Evolutionary conservation across 2,329 filamentous ascomycete species (phyloP), one percentile per base, ranked within the genome.

Genomic region (Xylaria sp.): DNA sequence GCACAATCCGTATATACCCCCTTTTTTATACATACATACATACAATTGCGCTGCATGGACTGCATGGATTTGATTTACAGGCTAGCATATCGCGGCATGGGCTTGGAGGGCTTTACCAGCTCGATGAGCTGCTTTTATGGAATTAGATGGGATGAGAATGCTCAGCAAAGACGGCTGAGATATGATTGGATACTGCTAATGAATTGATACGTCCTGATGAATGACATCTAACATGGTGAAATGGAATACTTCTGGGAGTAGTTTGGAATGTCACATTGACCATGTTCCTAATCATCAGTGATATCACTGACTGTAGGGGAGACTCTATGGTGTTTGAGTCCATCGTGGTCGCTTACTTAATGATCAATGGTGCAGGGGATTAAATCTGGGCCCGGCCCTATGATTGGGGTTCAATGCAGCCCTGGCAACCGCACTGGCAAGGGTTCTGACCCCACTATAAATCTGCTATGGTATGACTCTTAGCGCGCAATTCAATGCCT

Each of bases 381-480:
- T 48, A 66, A 66, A 25, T 63, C 61, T 58, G 58, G 58, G 65
- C 23, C 58, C 52, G 58, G 34, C 39, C 13, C 51, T 46, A 44
- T 18, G 9, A 2, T 23, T 23, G 23, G 9, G n/a, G 18, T 9
- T 48, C 6, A 13, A 54, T 54, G 50, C 61, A 64, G 62, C 62
- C 54, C 44, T 58, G 18, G 8, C 46, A 48, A 34, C 31, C 20
- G 51, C 9, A 23, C 41, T 37, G 34, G 58, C 58, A 58, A 6
- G 65, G 41, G 52, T 52, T 37, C 18, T 51, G 52, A 34, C 7
- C 31, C 58, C 58, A 31, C 57, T 61, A 20, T 28, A 48, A 55
- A n/a, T 28, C 31, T 44, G 13, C 31, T 10, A 46, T 41, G 9
- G n/a, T 25, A 50, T 31, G 41, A 34, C 20, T 41, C 60, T 55